Evolutionary conservation across 1,139 yeast species (phyloP).

Genomic region (Scheffersomyces insectosa): DNA sequence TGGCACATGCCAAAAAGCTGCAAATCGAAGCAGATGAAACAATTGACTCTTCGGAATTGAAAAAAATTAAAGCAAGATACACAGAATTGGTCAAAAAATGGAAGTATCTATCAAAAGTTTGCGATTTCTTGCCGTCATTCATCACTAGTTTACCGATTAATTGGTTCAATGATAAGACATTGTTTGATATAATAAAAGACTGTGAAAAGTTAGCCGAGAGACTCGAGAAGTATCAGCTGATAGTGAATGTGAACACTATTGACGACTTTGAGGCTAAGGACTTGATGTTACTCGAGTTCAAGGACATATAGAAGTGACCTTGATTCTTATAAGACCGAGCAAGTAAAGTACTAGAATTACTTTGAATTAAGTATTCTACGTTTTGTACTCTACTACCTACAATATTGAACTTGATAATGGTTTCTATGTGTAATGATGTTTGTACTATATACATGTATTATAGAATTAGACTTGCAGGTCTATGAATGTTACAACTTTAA

Average conservation of each 20-base stretch:
- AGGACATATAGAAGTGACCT: constrained; percentile 2
- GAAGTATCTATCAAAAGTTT: constrained; percentile 23
- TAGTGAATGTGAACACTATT: constrained; percentile 14
- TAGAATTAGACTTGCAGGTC: too few species aligned
- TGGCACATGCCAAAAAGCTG: constrained; percentile 2
- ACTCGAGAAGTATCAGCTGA: constrained; percentile 21
- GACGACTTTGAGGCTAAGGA: constrained; percentile 4
- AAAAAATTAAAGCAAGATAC: constrained; percentile 7
- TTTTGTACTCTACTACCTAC: neutral
- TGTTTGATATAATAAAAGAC: constrained; percentile 26
- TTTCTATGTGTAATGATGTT: neutral
- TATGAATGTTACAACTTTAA: too few species aligned
- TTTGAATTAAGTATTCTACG: neutral
- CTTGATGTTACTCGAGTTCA: constrained; percentile 9
- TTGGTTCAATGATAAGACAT: constrained; percentile 35
- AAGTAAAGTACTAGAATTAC: neutral
- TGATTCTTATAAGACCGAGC: neutral
- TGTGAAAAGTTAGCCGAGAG: constrained; percentile 25
- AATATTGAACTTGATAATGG: neutral
- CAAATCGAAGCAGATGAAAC: constrained; percentile 15
- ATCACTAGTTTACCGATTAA: constrained; percentile 34
- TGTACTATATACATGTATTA: constrained; percentile 1
- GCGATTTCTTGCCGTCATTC: constrained; percentile 33
- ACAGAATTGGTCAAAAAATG: constrained; percentile 22
- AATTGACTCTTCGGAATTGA: constrained; percentile 3